Conservation (phyloP, 768 basidiomycete genomes). For the Kwoniella sp. region DNA sequence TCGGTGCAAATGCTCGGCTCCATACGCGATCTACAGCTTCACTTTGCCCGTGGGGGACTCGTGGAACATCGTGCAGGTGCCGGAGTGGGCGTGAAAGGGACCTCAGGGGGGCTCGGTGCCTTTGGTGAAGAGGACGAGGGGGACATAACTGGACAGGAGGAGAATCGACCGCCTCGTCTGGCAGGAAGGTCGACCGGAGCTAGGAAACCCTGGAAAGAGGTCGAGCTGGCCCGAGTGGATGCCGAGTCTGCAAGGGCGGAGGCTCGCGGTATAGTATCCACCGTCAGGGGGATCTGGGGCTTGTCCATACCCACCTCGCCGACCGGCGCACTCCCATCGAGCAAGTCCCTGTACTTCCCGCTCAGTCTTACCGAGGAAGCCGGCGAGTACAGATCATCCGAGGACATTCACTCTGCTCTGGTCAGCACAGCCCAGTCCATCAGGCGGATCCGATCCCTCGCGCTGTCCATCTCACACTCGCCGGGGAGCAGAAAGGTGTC, state of each 20-base stretch:
- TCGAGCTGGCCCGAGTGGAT: slow-evolving; percentile 34
- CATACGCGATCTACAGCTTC: slow-evolving; percentile 91
- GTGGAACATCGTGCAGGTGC: slow-evolving; percentile 33
- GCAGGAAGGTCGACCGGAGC: slow-evolving; percentile 54
- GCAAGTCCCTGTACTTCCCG: slow-evolving; percentile 13
- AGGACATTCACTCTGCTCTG: slow-evolving; percentile 20
- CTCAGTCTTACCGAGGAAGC: background rate
- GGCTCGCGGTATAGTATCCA: slow-evolving; percentile 14
- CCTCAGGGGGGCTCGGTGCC: slow-evolving; percentile 55
- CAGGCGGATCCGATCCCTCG: slow-evolving; percentile 29
- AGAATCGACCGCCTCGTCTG: slow-evolving; percentile 18
- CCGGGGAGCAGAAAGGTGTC: background rate
- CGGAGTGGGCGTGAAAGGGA: slow-evolving; percentile 30
- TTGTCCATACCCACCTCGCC: slow-evolving; percentile 8
- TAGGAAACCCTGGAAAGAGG: slow-evolving; percentile 37
- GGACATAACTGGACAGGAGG: too few relatives aligned
- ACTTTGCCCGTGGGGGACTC: slow-evolving; percentile 56
- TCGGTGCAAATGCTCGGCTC: slow-evolving; percentile 92
- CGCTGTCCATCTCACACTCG: slow-evolving; percentile 27
- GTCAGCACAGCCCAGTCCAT: slow-evolving; percentile 31
- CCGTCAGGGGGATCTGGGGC: slow-evolving; percentile 25
- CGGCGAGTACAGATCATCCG: slow-evolving; percentile 1
- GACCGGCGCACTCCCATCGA: slow-evolving; percentile 1
- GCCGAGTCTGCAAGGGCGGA: slow-evolving; percentile 22
- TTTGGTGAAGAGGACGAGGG: slow-evolving; percentile 56